Percentiles rank a stretch among this genome's conserved stretches.
Conservation (phyloP, 495 filamentous ascomycete genomes). For the Penicillium goetzii region DNA sequence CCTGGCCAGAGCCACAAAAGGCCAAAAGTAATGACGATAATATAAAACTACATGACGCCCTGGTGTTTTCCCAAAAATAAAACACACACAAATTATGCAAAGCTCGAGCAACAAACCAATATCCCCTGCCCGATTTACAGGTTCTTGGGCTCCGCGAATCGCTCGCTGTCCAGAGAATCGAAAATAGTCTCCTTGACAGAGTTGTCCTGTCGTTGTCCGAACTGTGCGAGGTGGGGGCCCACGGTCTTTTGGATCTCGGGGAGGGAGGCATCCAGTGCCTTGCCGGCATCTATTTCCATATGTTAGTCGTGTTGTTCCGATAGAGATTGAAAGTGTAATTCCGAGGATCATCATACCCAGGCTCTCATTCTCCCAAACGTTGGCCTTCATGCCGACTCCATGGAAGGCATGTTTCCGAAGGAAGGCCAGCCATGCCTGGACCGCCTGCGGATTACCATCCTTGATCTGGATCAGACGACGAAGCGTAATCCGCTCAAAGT, state of each 20-base stretch:
- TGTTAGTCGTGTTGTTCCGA: conserved; percentile 1
- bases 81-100: conserved; percentile 23
- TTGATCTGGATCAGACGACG: conserved; percentile 89
- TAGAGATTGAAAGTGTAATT: neutral
- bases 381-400: conserved; percentile 98
- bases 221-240: conserved; percentile 64
- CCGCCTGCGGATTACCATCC: conserved; percentile 85
- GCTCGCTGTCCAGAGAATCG: conserved; percentile 39
- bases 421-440: conserved; percentile 90
- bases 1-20: conserved; percentile 13
- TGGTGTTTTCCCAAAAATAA: conserved; percentile 15
- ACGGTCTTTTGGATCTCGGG: conserved; percentile 62
- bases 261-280: conserved; percentile 64
- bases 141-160: conserved; percentile 36
- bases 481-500: conserved; percentile 89
- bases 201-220: conserved; percentile 59
- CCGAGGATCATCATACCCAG: conserved; percentile 53
- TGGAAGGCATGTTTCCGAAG: conserved; percentile 88
- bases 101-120: conserved; percentile 21
- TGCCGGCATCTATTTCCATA: conserved; percentile 58
- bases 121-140: conserved; percentile 27
- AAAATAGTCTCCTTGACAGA: conserved; percentile 28
- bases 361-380: conserved; percentile 83
- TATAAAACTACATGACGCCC: conserved; percentile 31
- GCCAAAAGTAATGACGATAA: conserved; percentile 14